phyloP scores from a whole-genome alignment of 768 basidiomycete species.

The Suillus sp. region DNA sequence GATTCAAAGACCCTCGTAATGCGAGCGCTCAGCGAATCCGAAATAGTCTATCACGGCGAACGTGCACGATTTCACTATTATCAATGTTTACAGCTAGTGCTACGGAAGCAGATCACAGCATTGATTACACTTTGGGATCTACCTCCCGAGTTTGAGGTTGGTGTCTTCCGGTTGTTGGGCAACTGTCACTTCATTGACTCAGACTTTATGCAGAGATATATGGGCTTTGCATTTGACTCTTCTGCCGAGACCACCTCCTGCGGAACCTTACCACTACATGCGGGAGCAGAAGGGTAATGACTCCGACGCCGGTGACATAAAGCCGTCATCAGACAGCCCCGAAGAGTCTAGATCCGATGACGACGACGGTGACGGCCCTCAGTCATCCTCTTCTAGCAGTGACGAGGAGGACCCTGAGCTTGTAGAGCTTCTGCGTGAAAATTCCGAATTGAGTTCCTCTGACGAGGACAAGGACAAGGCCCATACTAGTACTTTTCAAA shows the following conservation, averaged over 20 bases:
- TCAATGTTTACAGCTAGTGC: constrained; percentile 79
- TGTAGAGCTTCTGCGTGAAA: constrained; percentile 40
- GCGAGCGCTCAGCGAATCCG: constrained; percentile 7
- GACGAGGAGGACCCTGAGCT: constrained; percentile 39
- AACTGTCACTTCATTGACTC: constrained; percentile 14
- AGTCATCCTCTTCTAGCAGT: constrained; percentile 18
- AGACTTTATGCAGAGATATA: constrained; percentile 78
- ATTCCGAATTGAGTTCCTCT: constrained; percentile 37
- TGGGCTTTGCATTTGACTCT: constrained; percentile 76
- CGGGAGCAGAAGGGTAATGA: constrained; percentile 38
- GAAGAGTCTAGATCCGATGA: constrained; percentile 22
- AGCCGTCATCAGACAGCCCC: constrained; percentile 6
- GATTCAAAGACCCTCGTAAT: constrained; percentile 9
- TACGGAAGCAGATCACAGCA: constrained; percentile 74
- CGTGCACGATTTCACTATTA: constrained; percentile 80
- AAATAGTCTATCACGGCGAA: constrained; percentile 79
- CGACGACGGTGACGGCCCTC: constrained; percentile 13
- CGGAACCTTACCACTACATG: constrained; percentile 58
- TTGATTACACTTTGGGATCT: constrained; percentile 67
- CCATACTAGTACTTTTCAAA: constrained; percentile 12
- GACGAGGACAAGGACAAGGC: constrained; percentile 21
- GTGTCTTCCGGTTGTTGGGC: constrained; percentile 16
- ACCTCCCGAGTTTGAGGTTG: constrained; percentile 79
- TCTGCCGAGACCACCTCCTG: constrained; percentile 57
- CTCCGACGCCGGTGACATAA: constrained; percentile 13